Evolutionary conservation across 495 filamentous ascomycete species (phyloP).

Genomic region (Aspergillus indologenus): DNA sequence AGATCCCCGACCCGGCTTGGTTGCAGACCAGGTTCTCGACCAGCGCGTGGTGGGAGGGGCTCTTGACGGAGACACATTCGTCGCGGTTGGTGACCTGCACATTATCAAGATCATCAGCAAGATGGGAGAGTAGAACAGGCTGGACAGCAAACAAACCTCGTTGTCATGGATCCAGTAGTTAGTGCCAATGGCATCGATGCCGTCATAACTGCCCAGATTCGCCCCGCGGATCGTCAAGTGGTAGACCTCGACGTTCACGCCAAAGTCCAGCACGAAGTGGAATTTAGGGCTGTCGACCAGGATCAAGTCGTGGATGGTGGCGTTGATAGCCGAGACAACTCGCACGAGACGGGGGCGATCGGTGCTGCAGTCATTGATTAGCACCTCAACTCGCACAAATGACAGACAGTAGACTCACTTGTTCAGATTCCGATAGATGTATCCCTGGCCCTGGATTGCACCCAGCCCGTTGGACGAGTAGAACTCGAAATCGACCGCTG

Average conservation of each 20-base stretch:
- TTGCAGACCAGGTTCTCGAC: conserved; percentile 52
- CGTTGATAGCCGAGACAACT: conserved; percentile 32
- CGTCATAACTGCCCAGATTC: conserved; percentile 43
- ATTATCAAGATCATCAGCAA: too few species aligned
- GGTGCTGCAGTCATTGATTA: conserved; percentile 20
- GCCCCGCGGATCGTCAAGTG: conserved; percentile 43
- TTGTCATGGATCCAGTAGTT: conserved; percentile 48
- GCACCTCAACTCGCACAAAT: too few species aligned
- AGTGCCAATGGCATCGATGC: conserved; percentile 40
- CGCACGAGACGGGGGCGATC: conserved; percentile 31
- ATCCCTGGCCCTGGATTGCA: conserved; percentile 47
- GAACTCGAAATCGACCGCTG: conserved; percentile 43
- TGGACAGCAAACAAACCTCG: too few species aligned
- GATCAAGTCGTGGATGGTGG: conserved; percentile 43
- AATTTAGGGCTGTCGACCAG: conserved; percentile 46
- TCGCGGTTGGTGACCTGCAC: conserved; percentile 43
- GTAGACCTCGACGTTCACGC: conserved; percentile 42
- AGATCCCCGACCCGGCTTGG: conserved; percentile 42
- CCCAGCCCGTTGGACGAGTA: conserved; percentile 40
- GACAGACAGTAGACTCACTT: conserved; percentile 24
- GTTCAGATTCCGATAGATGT: conserved; percentile 31
- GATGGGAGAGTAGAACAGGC: too few species aligned
- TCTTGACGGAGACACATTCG: conserved; percentile 47
- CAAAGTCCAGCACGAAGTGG: conserved; percentile 41
- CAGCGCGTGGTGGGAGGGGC: conserved; percentile 40